These are phyloP conservation scores for Pyracantha coccinea DNA, from an alignment of 331 rosid species.

Conservation along the genomic window DNA sequence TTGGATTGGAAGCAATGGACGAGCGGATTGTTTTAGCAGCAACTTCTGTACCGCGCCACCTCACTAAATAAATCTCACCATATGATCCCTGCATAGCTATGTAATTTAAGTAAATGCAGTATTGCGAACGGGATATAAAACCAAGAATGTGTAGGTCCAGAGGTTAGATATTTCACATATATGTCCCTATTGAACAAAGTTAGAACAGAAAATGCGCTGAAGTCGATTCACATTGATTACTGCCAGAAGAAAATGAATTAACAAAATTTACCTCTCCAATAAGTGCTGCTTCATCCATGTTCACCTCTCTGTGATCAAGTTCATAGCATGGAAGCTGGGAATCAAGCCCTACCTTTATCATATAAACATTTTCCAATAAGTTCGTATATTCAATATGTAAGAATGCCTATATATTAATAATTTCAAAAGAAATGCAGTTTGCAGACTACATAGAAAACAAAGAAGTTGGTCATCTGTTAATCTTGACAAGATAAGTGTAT, in stretches of 20 bases:
- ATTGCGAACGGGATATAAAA: no score
- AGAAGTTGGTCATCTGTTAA: no score
- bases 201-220: background rate
- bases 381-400: background rate
- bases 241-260: background rate
- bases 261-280: conserved; percentile 18
- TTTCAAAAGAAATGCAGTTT: background rate
- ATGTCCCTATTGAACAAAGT: background rate
- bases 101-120: no score
- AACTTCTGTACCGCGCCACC: conserved; percentile 22
- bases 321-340: conserved; percentile 19
- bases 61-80: conserved; percentile 22
- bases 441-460: no score
- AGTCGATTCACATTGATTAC: background rate
- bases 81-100: conserved; percentile 13
- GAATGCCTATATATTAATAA: background rate
- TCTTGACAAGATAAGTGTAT: background rate
- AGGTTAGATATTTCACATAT: background rate
- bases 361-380: background rate
- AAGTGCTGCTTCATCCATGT: conserved; percentile 19
- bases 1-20: conserved; percentile 13
- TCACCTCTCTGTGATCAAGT: conserved; percentile 8
- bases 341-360: conserved; percentile 19
- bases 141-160: background rate
- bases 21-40: conserved; percentile 27